phyloP scores from a whole-genome alignment of 2,329 filamentous ascomycete species.

The Parafenestella ontariensis region DNA sequence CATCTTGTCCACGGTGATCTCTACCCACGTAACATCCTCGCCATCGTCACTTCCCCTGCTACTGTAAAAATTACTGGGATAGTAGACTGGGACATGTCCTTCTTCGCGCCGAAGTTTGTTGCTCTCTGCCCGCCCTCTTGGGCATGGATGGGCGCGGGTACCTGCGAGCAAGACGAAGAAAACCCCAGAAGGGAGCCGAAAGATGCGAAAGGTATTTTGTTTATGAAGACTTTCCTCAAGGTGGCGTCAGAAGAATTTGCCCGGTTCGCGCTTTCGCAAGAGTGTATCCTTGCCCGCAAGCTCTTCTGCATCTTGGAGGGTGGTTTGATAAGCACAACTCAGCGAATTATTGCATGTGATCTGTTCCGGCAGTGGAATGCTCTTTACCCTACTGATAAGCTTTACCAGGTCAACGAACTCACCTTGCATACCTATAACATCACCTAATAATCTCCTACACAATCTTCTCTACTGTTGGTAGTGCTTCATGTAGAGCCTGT shows the following conservation, averaged over 20 bases:
- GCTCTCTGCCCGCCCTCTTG: conserved; percentile 2
- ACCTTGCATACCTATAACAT: too few relatives aligned
- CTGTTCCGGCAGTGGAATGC: neutral
- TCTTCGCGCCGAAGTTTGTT: conserved; percentile 39
- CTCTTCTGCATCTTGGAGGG: neutral
- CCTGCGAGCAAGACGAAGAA: conserved; percentile 4
- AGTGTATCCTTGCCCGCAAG: conserved; percentile 1
- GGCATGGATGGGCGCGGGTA: neutral
- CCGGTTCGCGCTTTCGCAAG: neutral
- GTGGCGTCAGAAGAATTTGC: neutral
- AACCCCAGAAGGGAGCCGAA: neutral
- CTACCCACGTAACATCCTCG: conserved; percentile 39
- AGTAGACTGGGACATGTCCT: conserved; percentile 44
- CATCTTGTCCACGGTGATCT: conserved; percentile 34
- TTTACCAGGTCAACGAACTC: neutral
- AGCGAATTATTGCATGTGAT: neutral
- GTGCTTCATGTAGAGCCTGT: too few relatives aligned
- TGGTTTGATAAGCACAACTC: neutral
- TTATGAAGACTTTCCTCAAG: neutral
- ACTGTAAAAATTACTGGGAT: conserved; percentile 24
- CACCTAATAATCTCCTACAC: too few relatives aligned
- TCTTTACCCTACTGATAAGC: neutral
- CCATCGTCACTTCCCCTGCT: conserved; percentile 5
- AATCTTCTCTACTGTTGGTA: too few relatives aligned
- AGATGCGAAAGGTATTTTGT: too few relatives aligned